phyloP scores from a whole-genome alignment of 2,329 filamentous ascomycete species.

The Colletotrichum tanaceti region DNA sequence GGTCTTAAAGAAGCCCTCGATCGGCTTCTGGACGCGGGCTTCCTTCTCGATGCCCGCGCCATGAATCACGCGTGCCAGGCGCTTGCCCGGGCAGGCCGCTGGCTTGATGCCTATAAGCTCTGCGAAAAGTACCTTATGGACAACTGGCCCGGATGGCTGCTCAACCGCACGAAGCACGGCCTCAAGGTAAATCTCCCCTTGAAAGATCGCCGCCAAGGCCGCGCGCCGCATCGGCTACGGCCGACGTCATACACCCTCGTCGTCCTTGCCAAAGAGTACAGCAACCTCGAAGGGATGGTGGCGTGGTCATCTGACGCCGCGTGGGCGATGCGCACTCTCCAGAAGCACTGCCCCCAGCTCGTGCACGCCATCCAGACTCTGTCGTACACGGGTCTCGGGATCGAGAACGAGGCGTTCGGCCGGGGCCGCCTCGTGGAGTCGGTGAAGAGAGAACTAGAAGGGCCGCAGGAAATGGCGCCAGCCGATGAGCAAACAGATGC shows the following conservation, averaged over 20 bases:
- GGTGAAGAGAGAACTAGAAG: neutral
- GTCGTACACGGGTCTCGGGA: conserved; percentile 35
- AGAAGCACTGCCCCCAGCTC: conserved; percentile 54
- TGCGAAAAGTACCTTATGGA: conserved; percentile 85
- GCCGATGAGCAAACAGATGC: neutral
- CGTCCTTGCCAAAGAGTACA: conserved; percentile 61
- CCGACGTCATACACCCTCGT: conserved; percentile 60
- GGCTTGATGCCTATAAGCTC: conserved; percentile 75
- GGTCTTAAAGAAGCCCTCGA: conserved; percentile 64
- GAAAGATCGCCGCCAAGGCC: conserved; percentile 54
- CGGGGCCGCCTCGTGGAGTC: too few relatives aligned
- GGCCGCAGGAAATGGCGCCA: too few relatives aligned
- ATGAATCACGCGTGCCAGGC: conserved; percentile 83
- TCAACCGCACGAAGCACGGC: conserved; percentile 41
- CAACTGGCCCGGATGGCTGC: conserved; percentile 80
- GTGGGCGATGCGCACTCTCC: conserved; percentile 53
- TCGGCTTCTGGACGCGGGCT: conserved; percentile 73
- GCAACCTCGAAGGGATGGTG: conserved; percentile 60
- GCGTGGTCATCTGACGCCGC: conserved; percentile 62
- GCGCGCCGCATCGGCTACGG: conserved; percentile 52
- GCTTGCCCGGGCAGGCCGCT: conserved; percentile 70
- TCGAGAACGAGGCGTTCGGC: conserved; percentile 44
- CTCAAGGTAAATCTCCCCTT: conserved; percentile 50
- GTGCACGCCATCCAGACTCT: conserved; percentile 53
- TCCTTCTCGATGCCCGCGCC: conserved; percentile 77